Evolutionary conservation across 371 early-diverging fungal genomes (phyloP), one percentile per base, ranked within the genome.

Genomic region (Mycotypha africana): DNA sequence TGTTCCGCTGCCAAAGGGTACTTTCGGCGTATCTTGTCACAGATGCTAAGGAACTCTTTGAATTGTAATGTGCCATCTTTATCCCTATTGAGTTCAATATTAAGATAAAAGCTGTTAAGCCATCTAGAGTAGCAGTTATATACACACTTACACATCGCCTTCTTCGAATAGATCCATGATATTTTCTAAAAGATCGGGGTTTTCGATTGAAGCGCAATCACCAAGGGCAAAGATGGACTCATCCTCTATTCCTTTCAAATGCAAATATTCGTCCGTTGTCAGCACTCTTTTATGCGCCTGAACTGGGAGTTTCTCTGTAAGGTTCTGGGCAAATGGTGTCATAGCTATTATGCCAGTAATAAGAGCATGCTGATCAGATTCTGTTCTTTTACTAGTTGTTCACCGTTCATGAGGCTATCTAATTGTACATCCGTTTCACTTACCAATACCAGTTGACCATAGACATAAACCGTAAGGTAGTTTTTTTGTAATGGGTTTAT

Each of bases 381-480:
- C n/a, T n/a, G n/a, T n/a, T n/a, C n/a, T n/a, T n/a, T n/a, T n/a
- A n/a, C n/a, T n/a, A n/a, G n/a, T n/a, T n/a, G n/a, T n/a, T n/a
- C n/a, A n/a, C n/a, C n/a, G n/a, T n/a, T n/a, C n/a, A n/a, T n/a
- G n/a, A n/a, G n/a, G n/a, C n/a, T n/a, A n/a, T n/a, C n/a, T n/a
- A n/a, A n/a, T n/a, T n/a, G n/a, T n/a, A n/a, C n/a, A n/a, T n/a
- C n/a, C n/a, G n/a, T n/a, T n/a, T n/a, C n/a, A n/a, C 22, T 17
- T 73, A 49, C 79, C 80, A 26, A 91, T 74, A 17, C 94, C 94
- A 2, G 94, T 91, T 4, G 89, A 79, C 94, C 94, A 93, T 30
- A 93, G 65, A 47, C 86, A 78, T 30, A 91, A 58, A 2, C 91
- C 90, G 51, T 75, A 84, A 15, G 86, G 81, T 1, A 83, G 53